Percentiles rank a stretch among this genome's conserved stretches.
Evolutionary conservation across 2,329 filamentous ascomycete species (phyloP).

Genomic region (Penicillium occitanis): DNA sequence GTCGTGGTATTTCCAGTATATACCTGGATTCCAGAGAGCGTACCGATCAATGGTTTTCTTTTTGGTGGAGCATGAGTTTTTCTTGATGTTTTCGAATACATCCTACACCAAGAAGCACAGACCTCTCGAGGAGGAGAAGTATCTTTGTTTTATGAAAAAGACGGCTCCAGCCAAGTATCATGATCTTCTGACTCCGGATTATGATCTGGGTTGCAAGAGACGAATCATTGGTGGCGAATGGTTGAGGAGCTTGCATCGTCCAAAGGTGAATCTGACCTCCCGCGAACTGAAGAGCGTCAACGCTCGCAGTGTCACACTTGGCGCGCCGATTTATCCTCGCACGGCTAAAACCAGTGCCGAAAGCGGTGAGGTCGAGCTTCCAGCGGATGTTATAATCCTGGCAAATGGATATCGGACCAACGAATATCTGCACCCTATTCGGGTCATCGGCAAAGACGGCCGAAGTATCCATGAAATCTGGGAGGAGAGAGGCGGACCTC

Average conservation of each 20-base stretch:
- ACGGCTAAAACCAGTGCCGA: conserved; percentile 26
- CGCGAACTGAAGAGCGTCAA: conserved; percentile 52
- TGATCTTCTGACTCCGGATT: conserved; percentile 62
- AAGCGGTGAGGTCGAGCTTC: conserved; percentile 43
- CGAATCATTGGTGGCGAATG: conserved; percentile 61
- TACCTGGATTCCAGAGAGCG: conserved; percentile 54
- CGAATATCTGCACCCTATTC: conserved; percentile 54
- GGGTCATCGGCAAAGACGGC: conserved; percentile 53
- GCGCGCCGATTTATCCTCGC: conserved; percentile 52
- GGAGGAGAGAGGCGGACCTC: conserved; percentile 59
- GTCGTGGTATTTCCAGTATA: conserved; percentile 45
- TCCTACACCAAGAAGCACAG: conserved; percentile 40
- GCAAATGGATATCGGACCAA: conserved; percentile 63
- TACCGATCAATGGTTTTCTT: conserved; percentile 49
- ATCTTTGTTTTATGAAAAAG: conserved; percentile 49
- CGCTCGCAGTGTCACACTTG: conserved; percentile 52
- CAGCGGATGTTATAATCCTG: conserved; percentile 61
- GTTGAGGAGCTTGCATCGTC: conserved; percentile 52
- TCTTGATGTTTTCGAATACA: conserved; percentile 44
- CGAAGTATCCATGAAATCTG: conserved; percentile 57
- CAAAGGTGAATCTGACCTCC: conserved; percentile 57
- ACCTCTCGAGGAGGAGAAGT: conserved; percentile 43
- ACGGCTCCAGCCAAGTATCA: conserved; percentile 60
- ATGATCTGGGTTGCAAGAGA: conserved; percentile 64
- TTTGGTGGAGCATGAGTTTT: conserved; percentile 43